A percentile compares a stretch with the other conserved stretches of the same genome.
These are phyloP conservation scores for Metschnikowia bowlesiae DNA, from an alignment of 805 yeast species.

Conservation along the genomic window DNA sequence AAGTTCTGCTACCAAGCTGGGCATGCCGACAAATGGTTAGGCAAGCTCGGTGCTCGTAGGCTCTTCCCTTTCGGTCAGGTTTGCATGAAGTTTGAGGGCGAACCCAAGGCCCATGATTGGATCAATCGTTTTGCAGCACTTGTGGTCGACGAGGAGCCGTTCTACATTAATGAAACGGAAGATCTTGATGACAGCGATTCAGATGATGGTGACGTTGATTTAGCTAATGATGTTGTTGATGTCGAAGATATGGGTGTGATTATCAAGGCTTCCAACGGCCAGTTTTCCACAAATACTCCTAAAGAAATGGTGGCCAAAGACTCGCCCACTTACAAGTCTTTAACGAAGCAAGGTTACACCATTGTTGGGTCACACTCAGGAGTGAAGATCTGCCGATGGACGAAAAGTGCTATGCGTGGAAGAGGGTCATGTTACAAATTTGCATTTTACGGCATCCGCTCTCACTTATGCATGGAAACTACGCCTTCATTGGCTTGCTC, in stretches of 20 bases:
- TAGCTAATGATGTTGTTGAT: constrained; percentile 51
- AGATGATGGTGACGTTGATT: constrained; percentile 38
- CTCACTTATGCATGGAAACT: constrained; percentile 93
- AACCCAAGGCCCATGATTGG: constrained; percentile 62
- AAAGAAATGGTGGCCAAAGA: constrained; percentile 88
- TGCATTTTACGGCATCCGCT: constrained; percentile 85
- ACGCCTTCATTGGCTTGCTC: constrained; percentile 93
- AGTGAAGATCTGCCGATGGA: constrained; percentile 94
- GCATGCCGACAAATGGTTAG: constrained; percentile 67
- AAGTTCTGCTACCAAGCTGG: constrained; percentile 85
- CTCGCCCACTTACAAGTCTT: constrained; percentile 81
- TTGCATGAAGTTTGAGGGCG: constrained; percentile 71
- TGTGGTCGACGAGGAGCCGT: constrained; percentile 68
- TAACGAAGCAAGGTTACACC: constrained; percentile 91
- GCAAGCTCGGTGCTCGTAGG: constrained; percentile 82
- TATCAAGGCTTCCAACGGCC: constrained; percentile 36
- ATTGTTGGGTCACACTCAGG: constrained; percentile 94
- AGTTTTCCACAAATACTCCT: constrained; percentile 15
- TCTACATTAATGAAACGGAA: constrained; percentile 50
- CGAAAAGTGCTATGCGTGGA: constrained; percentile 89
- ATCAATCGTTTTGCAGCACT: constrained; percentile 53
- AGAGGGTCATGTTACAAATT: constrained; percentile 92
- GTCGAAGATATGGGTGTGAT: constrained; percentile 83
- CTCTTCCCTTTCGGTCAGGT: constrained; percentile 79
- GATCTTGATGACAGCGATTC: constrained; percentile 52